These are phyloP conservation scores for Diaporthe amygdali DNA, from an alignment of 2,329 filamentous ascomycete genomes.

Conservation along the genomic window DNA sequence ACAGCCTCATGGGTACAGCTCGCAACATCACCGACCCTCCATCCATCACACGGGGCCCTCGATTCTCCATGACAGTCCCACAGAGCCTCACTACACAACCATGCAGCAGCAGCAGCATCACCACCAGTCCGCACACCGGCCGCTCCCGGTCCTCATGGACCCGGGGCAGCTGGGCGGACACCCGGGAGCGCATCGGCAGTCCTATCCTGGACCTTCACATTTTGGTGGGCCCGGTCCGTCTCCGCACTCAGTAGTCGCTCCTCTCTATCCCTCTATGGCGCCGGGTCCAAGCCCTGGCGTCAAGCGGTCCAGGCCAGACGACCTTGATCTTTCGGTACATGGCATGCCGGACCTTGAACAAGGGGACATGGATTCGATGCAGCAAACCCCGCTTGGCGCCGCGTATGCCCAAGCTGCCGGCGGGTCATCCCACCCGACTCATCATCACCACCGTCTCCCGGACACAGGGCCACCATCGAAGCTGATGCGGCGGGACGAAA, in stretches of 20 bases:
- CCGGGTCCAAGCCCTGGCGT: constrained; percentile 41
- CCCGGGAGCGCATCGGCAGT: constrained; percentile 50
- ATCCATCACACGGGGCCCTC: constrained; percentile 54
- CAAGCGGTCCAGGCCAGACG: constrained; percentile 63
- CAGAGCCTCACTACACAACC: constrained; percentile 43
- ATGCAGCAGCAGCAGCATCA: constrained; percentile 45
- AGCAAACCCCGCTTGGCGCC: constrained; percentile 57
- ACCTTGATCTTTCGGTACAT: constrained; percentile 60
- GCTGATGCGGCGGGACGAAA: constrained; percentile 66
- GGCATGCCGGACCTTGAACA: constrained; percentile 59
- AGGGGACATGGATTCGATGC: constrained; percentile 60
- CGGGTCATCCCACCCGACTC: constrained; percentile 57
- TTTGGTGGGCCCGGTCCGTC: constrained; percentile 55
- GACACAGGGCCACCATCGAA: constrained; percentile 74
- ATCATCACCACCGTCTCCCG: constrained; percentile 83
- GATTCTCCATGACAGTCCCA: constrained; percentile 50
- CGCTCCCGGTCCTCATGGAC: constrained; percentile 62
- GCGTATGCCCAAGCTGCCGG: constrained; percentile 54
- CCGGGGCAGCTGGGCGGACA: constrained; percentile 59
- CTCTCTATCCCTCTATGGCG: constrained; percentile 54
- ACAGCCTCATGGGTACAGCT: constrained; percentile 67
- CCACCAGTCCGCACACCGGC: constrained; percentile 53
- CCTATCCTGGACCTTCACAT: constrained; percentile 58
- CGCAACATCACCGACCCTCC: constrained; percentile 52
- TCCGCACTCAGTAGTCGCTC: constrained; percentile 51